A percentile compares a stretch with the other conserved stretches of the same genome.
These are phyloP conservation scores for Dactylellina haptotyla DNA, from an alignment of 2,329 filamentous ascomycete species.

Conservation along the genomic window DNA sequence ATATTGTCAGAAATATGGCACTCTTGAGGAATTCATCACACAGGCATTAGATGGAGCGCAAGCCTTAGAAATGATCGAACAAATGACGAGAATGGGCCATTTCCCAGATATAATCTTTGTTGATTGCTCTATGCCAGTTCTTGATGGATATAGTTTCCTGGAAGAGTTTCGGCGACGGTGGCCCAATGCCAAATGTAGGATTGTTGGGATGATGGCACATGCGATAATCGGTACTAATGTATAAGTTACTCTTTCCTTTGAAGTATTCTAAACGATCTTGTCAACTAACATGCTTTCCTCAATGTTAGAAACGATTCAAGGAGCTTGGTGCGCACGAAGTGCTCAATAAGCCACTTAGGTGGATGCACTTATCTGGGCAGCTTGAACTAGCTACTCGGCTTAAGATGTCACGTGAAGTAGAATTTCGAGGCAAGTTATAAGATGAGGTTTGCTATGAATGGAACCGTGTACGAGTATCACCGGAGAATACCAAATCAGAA, in stretches of 20 bases:
- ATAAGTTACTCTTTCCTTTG: neutral
- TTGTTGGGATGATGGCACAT: slow-evolving; percentile 15
- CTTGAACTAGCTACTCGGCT: slow-evolving; percentile 11
- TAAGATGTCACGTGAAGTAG: slow-evolving; percentile 35
- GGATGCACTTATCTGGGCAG: neutral
- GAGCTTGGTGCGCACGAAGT: slow-evolving; percentile 1
- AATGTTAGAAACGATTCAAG: slow-evolving; percentile 17
- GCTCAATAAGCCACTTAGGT: slow-evolving; percentile 10
- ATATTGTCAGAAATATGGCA: neutral
- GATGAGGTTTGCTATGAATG: neutral
- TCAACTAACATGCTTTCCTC: neutral
- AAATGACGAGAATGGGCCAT: slow-evolving; percentile 2
- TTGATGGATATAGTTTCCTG: slow-evolving; percentile 33
- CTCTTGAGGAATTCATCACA: slow-evolving; percentile 20
- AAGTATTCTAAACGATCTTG: neutral
- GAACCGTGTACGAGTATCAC: no score
- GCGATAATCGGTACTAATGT: neutral
- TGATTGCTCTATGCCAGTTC: slow-evolving; percentile 23
- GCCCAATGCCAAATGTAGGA: slow-evolving; percentile 4
- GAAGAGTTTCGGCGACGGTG: slow-evolving; percentile 27
- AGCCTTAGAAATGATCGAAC: slow-evolving; percentile 17
- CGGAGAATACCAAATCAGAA: neutral
- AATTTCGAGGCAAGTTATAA: slow-evolving; percentile 30
- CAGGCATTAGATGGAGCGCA: slow-evolving; percentile 6
- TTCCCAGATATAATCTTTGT: slow-evolving; percentile 36